Percentiles rank a stretch among this genome's conserved stretches.
These are phyloP conservation scores for Candida yuanshanica DNA, from an alignment of 805 yeast species.

Conservation along the genomic window DNA sequence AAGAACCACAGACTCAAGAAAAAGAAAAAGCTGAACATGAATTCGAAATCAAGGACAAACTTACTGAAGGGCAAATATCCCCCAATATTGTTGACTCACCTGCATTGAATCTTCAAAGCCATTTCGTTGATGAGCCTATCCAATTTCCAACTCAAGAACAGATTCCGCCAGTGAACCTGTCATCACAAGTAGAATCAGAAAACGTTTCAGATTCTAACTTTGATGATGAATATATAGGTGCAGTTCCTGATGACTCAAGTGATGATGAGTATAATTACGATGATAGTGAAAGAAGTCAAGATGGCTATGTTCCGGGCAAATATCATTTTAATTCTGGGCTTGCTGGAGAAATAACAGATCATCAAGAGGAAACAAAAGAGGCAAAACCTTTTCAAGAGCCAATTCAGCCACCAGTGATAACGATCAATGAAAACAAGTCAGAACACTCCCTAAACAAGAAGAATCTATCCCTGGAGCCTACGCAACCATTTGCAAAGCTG, in stretches of 20 bases:
- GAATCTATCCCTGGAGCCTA: conserved; percentile 3
- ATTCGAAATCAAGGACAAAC: not conserved
- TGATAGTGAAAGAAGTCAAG: not conserved
- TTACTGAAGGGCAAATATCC: not conserved
- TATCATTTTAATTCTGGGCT: not conserved
- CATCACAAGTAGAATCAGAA: no score
- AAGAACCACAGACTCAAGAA: not conserved
- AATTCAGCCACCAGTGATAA: not conserved
- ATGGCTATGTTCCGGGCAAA: not conserved
- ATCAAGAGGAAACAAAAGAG: not conserved
- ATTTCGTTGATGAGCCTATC: not conserved
- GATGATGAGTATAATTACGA: not conserved
- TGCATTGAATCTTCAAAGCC: no score
- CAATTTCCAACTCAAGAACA: no score
- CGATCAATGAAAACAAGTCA: not conserved
- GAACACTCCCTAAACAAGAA: not conserved
- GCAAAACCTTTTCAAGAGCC: not conserved
- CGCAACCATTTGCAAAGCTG: not conserved
- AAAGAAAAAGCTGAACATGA: not conserved
- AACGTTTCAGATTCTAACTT: not conserved
- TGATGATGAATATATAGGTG: not conserved
- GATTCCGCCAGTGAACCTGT: no score
- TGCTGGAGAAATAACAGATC: not conserved
- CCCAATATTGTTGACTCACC: not conserved
- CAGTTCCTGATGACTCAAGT: not conserved